A percentile compares a stretch with the other conserved stretches of the same genome.
phyloP scores from a whole-genome alignment of 768 basidiomycete species.

The Termitomyces sp. region DNA sequence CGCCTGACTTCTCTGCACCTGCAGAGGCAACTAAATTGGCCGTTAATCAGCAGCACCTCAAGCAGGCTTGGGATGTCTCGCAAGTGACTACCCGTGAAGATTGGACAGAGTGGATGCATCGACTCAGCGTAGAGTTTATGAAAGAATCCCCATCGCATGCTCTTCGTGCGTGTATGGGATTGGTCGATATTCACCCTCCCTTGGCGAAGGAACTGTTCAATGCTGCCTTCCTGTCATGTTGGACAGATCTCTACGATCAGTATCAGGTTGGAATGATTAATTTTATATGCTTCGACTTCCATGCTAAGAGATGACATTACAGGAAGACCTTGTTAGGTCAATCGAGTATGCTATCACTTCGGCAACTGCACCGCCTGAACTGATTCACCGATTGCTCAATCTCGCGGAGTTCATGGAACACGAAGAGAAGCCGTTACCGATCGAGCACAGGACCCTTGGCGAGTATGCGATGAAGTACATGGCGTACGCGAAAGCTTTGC shows the following conservation, averaged over 20 bases:
- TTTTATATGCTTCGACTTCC: neutral
- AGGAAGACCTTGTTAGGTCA: conserved; percentile 93
- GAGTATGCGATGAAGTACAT: conserved; percentile 91
- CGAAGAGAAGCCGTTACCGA: conserved; percentile 92
- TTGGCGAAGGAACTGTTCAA: conserved; percentile 95
- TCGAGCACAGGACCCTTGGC: conserved; percentile 89
- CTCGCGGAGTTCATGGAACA: conserved; percentile 99
- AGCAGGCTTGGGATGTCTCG: conserved; percentile 92
- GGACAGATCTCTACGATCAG: conserved; percentile 92
- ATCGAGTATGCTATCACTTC: conserved; percentile 85
- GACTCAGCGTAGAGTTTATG: conserved; percentile 92
- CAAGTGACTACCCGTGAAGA: conserved; percentile 74
- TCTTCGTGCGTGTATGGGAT: conserved; percentile 90
- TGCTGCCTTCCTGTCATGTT: conserved; percentile 96
- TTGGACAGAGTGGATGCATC: conserved; percentile 95
- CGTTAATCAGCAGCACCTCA: conserved; percentile 96
- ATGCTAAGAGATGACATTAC: conserved; percentile 9
- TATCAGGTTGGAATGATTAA: conserved; percentile 69
- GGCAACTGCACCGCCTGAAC: conserved; percentile 71
- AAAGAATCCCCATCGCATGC: conserved; percentile 98
- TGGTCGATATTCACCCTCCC: conserved; percentile 88
- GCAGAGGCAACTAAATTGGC: conserved; percentile 85
- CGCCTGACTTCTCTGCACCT: conserved; percentile 73
- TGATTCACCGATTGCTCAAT: conserved; percentile 87
- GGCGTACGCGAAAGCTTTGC: conserved; percentile 95